Evolutionary conservation across 2,329 filamentous ascomycete species (phyloP).

Genomic region (Daldinia sp.): DNA sequence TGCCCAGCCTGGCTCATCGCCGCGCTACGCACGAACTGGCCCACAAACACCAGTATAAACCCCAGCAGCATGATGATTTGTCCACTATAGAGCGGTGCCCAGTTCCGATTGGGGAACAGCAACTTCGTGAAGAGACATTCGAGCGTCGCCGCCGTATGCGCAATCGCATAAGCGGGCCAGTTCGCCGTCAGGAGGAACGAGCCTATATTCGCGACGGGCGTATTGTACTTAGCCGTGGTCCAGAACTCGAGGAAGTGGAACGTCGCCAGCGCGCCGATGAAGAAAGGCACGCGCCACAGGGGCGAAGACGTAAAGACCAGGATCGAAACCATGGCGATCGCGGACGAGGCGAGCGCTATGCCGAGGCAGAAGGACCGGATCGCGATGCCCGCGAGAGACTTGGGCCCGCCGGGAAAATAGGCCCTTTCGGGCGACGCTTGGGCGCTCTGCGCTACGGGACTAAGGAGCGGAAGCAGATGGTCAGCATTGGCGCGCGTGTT

Average conservation of each 20-base stretch:
- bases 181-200: conserved; percentile 89
- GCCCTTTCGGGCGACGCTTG: conserved; percentile 52
- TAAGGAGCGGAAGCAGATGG: conserved; percentile 50
- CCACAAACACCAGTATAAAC: conserved; percentile 71
- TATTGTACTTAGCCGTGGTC: conserved; percentile 88
- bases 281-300: conserved; percentile 74
- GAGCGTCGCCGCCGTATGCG: conserved; percentile 78
- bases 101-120: conserved; percentile 64
- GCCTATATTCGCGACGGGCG: conserved; percentile 74
- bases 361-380: conserved; percentile 69
- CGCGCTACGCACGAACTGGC: conserved; percentile 80
- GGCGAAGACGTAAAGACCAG: conserved; percentile 58
- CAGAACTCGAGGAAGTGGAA: conserved; percentile 99
- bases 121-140: conserved; percentile 76
- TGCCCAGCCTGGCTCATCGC: conserved; percentile 91
- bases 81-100: conserved; percentile 60
- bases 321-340: conserved; percentile 51
- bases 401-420: conserved; percentile 61
- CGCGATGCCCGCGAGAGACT: conserved; percentile 71
- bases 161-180: conserved; percentile 84
- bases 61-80: conserved; percentile 66
- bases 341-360: conserved; percentile 55
- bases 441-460: conserved; percentile 49
- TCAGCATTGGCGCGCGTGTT: conserved; percentile 45
- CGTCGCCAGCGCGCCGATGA: conserved; percentile 74